These are phyloP conservation scores for Nannochloropsis oceanica DNA, from an alignment of 108 stramenopile species.

Conservation along the genomic window DNA sequence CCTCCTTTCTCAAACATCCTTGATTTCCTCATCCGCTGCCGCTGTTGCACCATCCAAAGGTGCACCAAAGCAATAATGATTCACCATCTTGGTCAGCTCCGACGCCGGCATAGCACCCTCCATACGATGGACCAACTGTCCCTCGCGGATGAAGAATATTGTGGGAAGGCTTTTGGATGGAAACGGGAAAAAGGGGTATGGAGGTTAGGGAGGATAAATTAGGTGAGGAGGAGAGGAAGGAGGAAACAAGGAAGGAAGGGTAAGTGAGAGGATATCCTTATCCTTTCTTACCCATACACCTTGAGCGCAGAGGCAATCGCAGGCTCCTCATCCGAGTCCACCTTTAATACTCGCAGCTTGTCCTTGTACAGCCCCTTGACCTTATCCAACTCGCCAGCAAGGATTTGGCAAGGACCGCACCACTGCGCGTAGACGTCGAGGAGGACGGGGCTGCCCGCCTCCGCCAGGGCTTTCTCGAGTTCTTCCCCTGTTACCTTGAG, in stretches of 20 bases:
- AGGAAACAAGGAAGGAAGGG: too few relatives aligned
- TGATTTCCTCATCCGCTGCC: neutral
- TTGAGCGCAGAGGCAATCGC: conserved; percentile 9
- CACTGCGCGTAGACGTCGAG: conserved; percentile 17
- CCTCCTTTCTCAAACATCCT: neutral
- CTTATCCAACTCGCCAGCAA: conserved; percentile 18
- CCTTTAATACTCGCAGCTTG: conserved; percentile 12
- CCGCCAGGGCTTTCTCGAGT: neutral
- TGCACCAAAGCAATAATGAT: neutral
- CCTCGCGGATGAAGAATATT: neutral
- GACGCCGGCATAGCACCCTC: neutral
- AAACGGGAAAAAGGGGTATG: too few relatives aligned
- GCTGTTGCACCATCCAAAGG: neutral
- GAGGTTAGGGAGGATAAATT: too few relatives aligned
- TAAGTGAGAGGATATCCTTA: too few relatives aligned
- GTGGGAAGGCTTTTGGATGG: neutral
- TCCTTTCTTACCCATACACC: neutral
- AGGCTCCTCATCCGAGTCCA: conserved; percentile 19
- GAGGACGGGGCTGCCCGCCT: conserved; percentile 7
- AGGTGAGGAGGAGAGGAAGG: too few relatives aligned
- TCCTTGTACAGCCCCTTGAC: conserved; percentile 3
- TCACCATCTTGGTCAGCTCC: neutral
- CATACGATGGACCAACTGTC: neutral
- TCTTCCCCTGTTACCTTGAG: neutral
- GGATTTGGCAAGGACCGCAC: conserved; percentile 15